Conservation (phyloP, 768 basidiomycete species). For the Suillus placidus region DNA sequence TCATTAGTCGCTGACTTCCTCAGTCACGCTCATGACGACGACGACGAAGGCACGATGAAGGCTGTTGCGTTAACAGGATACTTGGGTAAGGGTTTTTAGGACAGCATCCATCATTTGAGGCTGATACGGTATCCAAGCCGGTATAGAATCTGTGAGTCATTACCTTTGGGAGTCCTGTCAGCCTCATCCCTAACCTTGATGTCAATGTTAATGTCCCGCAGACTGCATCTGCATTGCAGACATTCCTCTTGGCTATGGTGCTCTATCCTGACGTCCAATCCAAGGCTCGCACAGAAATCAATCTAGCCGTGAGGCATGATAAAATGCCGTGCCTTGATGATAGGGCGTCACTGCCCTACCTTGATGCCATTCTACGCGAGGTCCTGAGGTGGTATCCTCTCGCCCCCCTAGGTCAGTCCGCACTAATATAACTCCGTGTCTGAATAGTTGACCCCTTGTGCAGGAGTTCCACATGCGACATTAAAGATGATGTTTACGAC, state of each 20-base stretch:
- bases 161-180: background rate
- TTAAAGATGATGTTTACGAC: constrained; percentile 14
- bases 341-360: constrained; percentile 16
- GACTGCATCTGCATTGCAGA: constrained; percentile 5
- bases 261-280: constrained; percentile 14
- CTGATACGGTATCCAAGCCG: background rate
- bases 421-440: background rate
- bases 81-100: background rate
- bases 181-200: background rate
- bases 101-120: background rate
- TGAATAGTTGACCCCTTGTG: background rate
- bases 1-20: constrained; percentile 7
- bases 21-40: background rate
- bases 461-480: constrained; percentile 12
- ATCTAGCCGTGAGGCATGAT: constrained; percentile 12
- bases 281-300: constrained; percentile 17
- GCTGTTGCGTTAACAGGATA: background rate
- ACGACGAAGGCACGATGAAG: background rate
- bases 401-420: constrained; percentile 11
- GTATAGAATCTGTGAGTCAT: background rate
- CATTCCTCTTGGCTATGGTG: constrained; percentile 18
- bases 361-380: constrained; percentile 5
- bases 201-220: background rate
- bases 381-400: constrained; percentile 19
- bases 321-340: constrained; percentile 14